Conservation (phyloP, 2,329 filamentous ascomycete genomes). For the Fusarium citri region DNA sequence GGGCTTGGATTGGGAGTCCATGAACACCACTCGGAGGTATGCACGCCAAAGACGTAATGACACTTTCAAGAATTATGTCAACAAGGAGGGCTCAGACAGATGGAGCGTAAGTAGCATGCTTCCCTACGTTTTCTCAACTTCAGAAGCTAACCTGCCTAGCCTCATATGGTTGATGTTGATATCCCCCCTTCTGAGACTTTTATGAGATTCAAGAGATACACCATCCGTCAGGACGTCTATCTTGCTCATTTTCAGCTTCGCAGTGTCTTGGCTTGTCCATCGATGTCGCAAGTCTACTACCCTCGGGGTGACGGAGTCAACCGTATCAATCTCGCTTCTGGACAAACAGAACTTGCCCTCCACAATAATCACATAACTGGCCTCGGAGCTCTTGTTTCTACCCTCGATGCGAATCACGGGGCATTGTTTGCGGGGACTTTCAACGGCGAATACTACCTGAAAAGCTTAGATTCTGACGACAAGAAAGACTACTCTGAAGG, state of each 20-base stretch:
- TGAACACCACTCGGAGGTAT: conserved; percentile 62
- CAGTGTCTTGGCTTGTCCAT: conserved; percentile 69
- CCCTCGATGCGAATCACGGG: conserved; percentile 63
- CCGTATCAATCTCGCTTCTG: conserved; percentile 64
- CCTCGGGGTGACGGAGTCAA: conserved; percentile 62
- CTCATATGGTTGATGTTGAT: conserved; percentile 37
- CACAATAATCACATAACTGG: conserved; percentile 54
- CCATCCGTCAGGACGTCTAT: conserved; percentile 64
- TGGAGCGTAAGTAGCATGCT: conserved; percentile 58
- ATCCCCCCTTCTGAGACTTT: conserved; percentile 60
- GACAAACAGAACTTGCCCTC: conserved; percentile 59
- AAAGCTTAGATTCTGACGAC: conserved; percentile 57
- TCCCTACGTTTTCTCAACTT: not conserved
- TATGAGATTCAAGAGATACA: conserved; percentile 69
- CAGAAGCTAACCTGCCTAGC: conserved; percentile 28
- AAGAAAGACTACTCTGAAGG: conserved; percentile 55
- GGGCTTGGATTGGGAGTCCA: conserved; percentile 66
- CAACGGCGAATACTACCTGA: conserved; percentile 65
- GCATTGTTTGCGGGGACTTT: conserved; percentile 71
- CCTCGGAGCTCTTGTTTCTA: conserved; percentile 59
- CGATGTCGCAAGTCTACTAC: conserved; percentile 68
- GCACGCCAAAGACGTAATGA: conserved; percentile 61
- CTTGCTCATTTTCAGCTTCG: conserved; percentile 75
- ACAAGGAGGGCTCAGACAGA: conserved; percentile 59
- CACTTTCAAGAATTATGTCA: conserved; percentile 70